Evolutionary conservation across 2,329 filamentous ascomycete genomes (phyloP), one percentile per base, ranked within the genome.

Genomic region (Aureobasidium lini): DNA sequence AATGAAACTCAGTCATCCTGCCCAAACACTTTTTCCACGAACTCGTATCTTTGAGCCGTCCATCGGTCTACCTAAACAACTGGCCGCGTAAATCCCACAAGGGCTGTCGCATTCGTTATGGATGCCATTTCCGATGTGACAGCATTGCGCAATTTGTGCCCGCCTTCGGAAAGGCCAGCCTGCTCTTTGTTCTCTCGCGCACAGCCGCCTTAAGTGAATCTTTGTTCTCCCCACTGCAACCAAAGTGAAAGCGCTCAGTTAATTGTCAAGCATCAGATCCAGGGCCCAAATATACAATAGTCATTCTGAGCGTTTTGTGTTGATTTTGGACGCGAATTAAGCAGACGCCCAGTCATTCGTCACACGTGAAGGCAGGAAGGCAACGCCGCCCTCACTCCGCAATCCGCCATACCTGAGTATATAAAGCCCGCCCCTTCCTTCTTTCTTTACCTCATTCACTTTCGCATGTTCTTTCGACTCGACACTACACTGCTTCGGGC

Each of bases 1-100:
- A 59, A 59, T 59, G 47, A 59, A 59, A 59, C 39, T 59, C 57
- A 50, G 57, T 59, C 57, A 59, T 52, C 47, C 57, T 50, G 57
- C 47, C 57, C 57, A 59, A 59, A 59, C 6, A 52, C 23, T n/a
- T 31, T 2, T 40, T 52, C 31, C 36, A 16, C 34, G 13, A 31
- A 36, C 36, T 11, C 39, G 23, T 31, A 39, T 13, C 36, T 52
- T 34, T 36, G n/a, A 52, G 11, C 15, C 3, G 18, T 28, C 34
- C 32, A 57, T 3, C 43, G 6, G 40, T n/a, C 40, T 46, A 11
- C n/a, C 2, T 37, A 10, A 28, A 2, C n/a, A 9, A 28, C n/a
- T 31, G 52, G 18, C 18, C 13, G 39, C 28, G 36, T 28, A 31
- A 43, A 56, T 37, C 16, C 39, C 36, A 34, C 52, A 31, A 56